These are phyloP conservation scores for Cutaneotrichosporon cutaneum DNA, from an alignment of 1,284 basidiomycete genomes.

Conservation along the genomic window DNA sequence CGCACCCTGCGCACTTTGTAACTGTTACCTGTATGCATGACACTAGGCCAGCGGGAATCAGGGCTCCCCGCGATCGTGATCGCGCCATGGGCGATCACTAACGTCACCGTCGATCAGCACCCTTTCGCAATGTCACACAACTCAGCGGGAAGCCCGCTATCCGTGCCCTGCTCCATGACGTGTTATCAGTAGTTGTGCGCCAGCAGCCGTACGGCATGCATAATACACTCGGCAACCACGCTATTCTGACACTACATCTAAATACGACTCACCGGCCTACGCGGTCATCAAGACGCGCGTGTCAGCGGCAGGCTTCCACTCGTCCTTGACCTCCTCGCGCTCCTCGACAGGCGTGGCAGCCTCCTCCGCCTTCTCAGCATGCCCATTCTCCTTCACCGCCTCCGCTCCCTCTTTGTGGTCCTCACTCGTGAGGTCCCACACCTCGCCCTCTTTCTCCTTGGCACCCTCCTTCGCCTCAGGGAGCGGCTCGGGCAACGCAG, in stretches of 20 bases:
- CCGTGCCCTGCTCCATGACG: background rate
- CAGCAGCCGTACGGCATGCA: background rate
- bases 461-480: background rate
- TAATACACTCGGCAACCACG: background rate
- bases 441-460: background rate
- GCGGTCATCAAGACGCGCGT: slow-evolving; percentile 9
- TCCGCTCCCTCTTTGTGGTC: too few relatives aligned
- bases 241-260: background rate
- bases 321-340: background rate
- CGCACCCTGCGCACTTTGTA: background rate
- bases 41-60: background rate
- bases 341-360: background rate
- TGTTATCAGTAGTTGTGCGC: background rate
- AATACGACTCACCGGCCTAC: background rate
- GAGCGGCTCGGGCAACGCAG: slow-evolving; percentile 14
- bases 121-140: too few relatives aligned
- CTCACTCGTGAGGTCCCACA: slow-evolving; percentile 8
- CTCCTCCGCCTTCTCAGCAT: background rate
- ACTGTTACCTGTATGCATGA: background rate
- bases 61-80: background rate
- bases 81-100: background rate
- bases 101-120: background rate
- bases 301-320: background rate
- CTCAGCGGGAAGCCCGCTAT: background rate
- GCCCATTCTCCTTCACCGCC: background rate